Evolutionary conservation across 257 asterid genomes (phyloP), one percentile per base, ranked within the genome.

Genomic region (Nicotiana paniculata): DNA sequence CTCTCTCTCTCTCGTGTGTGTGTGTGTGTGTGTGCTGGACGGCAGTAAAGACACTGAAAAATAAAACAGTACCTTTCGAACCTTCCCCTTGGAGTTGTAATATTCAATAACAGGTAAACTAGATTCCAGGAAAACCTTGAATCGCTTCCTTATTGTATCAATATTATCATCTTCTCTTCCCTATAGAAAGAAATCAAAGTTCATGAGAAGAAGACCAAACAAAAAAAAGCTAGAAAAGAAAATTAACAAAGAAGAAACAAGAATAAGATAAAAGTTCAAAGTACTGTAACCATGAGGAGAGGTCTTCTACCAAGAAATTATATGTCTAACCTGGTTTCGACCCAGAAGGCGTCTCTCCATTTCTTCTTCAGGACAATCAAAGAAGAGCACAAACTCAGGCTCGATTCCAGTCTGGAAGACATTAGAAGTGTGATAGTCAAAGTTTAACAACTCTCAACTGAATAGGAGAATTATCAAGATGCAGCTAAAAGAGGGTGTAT

Each of bases 81-180:
- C 97, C 85, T 92, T 95, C 89, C 93, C 97, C 70, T 88, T 93
- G 48, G 93, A 89, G 53, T 77, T 81, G 92, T 95, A 88, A 72
- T 89, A 80, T 74, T 89, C 89, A 80, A 89, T 83, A 74, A 89
- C 90, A 4, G 92, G 92, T 70, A 89, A 88, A 79, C 90, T 88
- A 62, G 90, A 89, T 75, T 89, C 90, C 85, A 85, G 33, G 87
- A 51, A 89, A 84, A 89, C 92, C 16, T 83, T 83, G 78, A 89
- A 88, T 48, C 92, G 86, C 88, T 89, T 89, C 85, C 83, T 86
- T 86, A 89, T 89, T 84, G 90, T 89, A 33, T 88, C 90, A 83
- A 88, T 86, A 79, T 86, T 89, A 75, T 89, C 92, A 84, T 89
- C 91, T 57, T 87, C 91, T 83, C 92, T 85, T 84, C 92, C 91